Evolutionary conservation across 306 rosid genomes (phyloP).

Genomic region (Glycine tomentella): DNA sequence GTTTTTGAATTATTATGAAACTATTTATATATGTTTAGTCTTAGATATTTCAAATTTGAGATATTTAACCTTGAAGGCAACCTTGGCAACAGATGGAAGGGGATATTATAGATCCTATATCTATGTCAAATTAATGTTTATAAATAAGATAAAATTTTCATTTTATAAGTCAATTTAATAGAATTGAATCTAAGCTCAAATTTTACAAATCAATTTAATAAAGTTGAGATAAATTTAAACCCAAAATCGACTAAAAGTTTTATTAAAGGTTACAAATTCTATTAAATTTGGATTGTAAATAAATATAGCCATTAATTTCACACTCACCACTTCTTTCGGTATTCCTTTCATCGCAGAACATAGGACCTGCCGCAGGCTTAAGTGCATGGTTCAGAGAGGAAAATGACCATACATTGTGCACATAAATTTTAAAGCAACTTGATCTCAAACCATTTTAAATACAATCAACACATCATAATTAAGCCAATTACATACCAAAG

Average conservation of each 20-base stretch:
- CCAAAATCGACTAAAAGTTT: too few relatives aligned
- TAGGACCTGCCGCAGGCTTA: not conserved
- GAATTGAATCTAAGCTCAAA: too few relatives aligned
- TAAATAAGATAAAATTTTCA: too few relatives aligned
- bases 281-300: not conserved
- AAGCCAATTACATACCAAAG: not conserved
- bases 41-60: too few relatives aligned
- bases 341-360: not conserved
- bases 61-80: too few relatives aligned
- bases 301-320: not conserved
- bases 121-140: too few relatives aligned
- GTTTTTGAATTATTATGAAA: too few relatives aligned
- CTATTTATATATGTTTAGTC: too few relatives aligned
- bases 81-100: accelerated
- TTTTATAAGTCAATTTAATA: too few relatives aligned
- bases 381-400: not conserved
- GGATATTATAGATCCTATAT: too few relatives aligned
- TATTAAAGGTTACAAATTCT: not conserved
- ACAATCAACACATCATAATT: not conserved
- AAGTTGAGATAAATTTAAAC: too few relatives aligned
- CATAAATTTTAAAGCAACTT: not conserved
- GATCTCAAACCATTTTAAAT: not conserved
- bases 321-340: not conserved
- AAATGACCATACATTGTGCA: slow-evolving; percentile 10
- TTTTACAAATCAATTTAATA: too few relatives aligned